Base-by-base conservation (phyloP, 257 asterid species). In the Capsicum chinense region DNA sequence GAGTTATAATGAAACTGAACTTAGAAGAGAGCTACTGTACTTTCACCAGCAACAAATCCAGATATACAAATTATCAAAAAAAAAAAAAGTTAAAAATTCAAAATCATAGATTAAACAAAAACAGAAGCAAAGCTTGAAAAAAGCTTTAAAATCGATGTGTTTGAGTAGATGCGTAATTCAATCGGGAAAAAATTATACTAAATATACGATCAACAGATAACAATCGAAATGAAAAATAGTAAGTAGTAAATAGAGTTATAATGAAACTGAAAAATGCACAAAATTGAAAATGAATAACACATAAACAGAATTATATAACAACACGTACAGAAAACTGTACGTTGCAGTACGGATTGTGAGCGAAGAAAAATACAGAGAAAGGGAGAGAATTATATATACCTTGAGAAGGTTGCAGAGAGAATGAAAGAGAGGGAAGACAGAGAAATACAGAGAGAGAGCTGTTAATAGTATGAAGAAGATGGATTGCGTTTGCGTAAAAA, bases 401-500 rank as follows among this genome's bases (percentile, higher is more conserved):
- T 52, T 63, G 70, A 50, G 79, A 57, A 37, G 5, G 39, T 12
- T 63, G 56, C 12, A 48, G 67, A 16, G 54, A 48, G 26, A 58
- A 56, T 19, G 48, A 2, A 35, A 37, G 37, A 50, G 39, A 39
- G 21, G 57, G 15, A n/a, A 63, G 8, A 15, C 14, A 69, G 33
- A 16, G 11, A 39, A 42, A 2, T 14, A 17, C n/a, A 19, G 37
- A 62, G 78, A 15, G 76, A 8, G 76, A 8, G 39, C 54, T 39
- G 14, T 69, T 39, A 39, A 39, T 16, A 69, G 35, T 5, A 6
- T 39, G 84, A 7, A 83, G 63, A 19, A 54, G 19, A 48, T 17
- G 39, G 84, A 84, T 79, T 81, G 79, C 26, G 60, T 79, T 84
- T 52, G 87, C 84, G 63, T 84, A 56, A 50, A n/a, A 21, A 39